Base-by-base conservation (phyloP, 441 rosid genomes). In the Gossypium trilobum region DNA sequence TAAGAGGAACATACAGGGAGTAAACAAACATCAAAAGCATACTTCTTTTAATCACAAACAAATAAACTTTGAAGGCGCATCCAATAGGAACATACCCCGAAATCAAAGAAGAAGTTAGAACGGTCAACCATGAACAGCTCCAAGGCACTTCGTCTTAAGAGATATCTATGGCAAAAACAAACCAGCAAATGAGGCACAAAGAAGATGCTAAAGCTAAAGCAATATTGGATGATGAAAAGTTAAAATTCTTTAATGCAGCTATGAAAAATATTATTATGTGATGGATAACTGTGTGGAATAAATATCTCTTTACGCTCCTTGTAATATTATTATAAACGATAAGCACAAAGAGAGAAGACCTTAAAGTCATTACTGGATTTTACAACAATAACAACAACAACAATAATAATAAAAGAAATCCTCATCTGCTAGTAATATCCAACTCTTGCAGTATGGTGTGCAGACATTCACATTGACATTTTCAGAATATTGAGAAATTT, bases 81-180 rank as follows among this genome's bases (percentile, higher is more conserved):
- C 46, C 9, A 70, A 77, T 74, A 44, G 57, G 76, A 71, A 74
- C 70, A 75, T 90, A 94, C 99, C 97, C 89, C 93, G 61, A 95
- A 95, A 86, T 95, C 97, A 86, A 95, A 95, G 87, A 93, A 95
- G 88, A 89, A 91, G 82, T 90, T 95, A 68, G 97, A 89, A 73
- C 94, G 91, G 78, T 95, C 97, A 83, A 93, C 87, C 98, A 95
- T 86, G 83, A 91, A 95, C 75, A 95, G 85, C 84, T 95, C 99
- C 86, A 91, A 76, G 50, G 98, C 97, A 83, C 98, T 95, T 84
- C 98, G 87, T 87, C 99, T 87, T 61, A 95, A 82, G 61, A 95
- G 89, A 82, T 95, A 93, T 78, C 99, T 95, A 87, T 2, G 17
- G 72, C 61, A 69, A 57, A 79, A 56, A 72, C 5, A 74, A 48